Evolutionary conservation across 1,139 yeast species (phyloP).

Genomic region (Suhomyces kunorum): DNA sequence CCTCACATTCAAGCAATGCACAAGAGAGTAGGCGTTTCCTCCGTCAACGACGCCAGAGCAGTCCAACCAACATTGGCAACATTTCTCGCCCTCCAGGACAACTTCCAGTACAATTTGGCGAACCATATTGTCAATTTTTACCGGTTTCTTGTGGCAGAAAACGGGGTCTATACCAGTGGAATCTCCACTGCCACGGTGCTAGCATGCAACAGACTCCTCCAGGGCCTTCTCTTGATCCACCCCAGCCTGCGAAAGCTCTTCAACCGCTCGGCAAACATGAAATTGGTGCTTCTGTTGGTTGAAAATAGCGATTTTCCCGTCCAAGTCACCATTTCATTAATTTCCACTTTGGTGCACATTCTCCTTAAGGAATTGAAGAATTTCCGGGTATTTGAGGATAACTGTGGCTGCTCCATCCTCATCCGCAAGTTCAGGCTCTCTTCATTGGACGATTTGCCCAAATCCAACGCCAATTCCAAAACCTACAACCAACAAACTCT

Average conservation of each 20-base stretch:
- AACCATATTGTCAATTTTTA: slow-evolving; percentile 35
- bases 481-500: slow-evolving; percentile 38
- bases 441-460: slow-evolving; percentile 14
- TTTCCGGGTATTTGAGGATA: slow-evolving; percentile 59
- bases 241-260: slow-evolving; percentile 55
- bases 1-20: slow-evolving; percentile 27
- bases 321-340: slow-evolving; percentile 42
- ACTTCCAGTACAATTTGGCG: slow-evolving; percentile 50
- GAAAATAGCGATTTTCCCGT: slow-evolving; percentile 18
- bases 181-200: slow-evolving; percentile 16
- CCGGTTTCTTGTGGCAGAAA: slow-evolving; percentile 9
- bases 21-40: slow-evolving; percentile 14
- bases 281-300: slow-evolving; percentile 29
- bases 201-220: slow-evolving; percentile 48
- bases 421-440: slow-evolving; percentile 41
- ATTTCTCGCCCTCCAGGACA: slow-evolving; percentile 53
- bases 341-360: slow-evolving; percentile 61
- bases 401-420: slow-evolving; percentile 57
- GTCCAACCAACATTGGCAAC: slow-evolving; percentile 25
- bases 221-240: slow-evolving; percentile 65
- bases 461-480: slow-evolving; percentile 5
- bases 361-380: slow-evolving; percentile 58
- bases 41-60: slow-evolving; percentile 4
- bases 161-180: not conserved
- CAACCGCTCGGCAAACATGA: slow-evolving; percentile 34